phyloP scores from a whole-genome alignment of 176 grass and related monocot genomes.

The Avena insularis region DNA sequence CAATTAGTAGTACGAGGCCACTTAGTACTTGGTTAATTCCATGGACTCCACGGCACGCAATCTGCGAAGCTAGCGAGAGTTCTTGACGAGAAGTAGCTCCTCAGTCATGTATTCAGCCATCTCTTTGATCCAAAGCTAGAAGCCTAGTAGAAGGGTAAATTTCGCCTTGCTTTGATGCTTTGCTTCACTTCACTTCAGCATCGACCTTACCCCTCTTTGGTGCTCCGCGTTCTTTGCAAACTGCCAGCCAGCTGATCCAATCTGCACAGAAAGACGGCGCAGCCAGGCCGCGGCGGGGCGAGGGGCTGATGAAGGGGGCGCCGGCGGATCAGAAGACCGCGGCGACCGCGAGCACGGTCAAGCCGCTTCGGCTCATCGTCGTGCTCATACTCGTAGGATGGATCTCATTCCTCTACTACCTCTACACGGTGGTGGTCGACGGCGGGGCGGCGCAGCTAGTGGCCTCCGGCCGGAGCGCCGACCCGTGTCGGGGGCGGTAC shows the following conservation, averaged over 20 bases:
- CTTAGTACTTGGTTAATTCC: too few relatives aligned
- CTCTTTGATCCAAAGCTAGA: too few relatives aligned
- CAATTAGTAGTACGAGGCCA: too few relatives aligned
- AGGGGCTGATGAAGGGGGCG: conserved; percentile 2
- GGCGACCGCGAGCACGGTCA: background rate
- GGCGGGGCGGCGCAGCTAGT: background rate
- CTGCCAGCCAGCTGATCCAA: conserved; percentile 23
- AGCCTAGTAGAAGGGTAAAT: too few relatives aligned
- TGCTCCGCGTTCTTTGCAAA: conserved; percentile 2
- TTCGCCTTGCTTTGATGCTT: too few relatives aligned
- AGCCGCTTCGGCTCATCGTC: conserved; percentile 44
- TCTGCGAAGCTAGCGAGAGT: too few relatives aligned
- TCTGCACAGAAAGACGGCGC: background rate
- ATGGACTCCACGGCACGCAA: too few relatives aligned
- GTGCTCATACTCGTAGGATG: conserved; percentile 41
- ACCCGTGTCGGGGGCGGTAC: conserved; percentile 65
- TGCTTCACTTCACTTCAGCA: too few relatives aligned
- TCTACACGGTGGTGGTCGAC: conserved; percentile 40
- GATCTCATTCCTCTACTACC: conserved; percentile 56
- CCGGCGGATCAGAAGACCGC: conserved; percentile 44
- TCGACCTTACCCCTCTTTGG: background rate
- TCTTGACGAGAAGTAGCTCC: too few relatives aligned
- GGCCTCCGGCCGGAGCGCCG: background rate
- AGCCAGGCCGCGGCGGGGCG: conserved; percentile 3
- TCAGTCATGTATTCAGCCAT: too few relatives aligned